Conservation (phyloP, 2,329 filamentous ascomycete genomes). For the Fusarium compactum region DNA sequence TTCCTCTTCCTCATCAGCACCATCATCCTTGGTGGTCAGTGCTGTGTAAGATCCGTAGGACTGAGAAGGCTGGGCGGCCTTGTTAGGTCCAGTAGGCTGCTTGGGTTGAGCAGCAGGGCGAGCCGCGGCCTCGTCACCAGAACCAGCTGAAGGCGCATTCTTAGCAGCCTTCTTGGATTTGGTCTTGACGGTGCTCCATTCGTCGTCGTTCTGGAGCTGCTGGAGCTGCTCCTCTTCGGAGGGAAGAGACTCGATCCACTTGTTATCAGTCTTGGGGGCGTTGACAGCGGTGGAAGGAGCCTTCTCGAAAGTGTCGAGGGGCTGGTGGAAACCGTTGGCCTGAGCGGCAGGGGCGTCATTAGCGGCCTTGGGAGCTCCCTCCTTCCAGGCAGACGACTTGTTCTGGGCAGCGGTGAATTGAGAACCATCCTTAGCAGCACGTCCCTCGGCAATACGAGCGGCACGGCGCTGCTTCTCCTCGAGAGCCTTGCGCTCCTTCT, state of each 20-base stretch:
- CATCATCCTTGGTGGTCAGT: constrained; percentile 57
- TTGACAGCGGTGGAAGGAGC: constrained; percentile 47
- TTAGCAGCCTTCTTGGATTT: constrained; percentile 60
- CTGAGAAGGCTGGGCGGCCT: constrained; percentile 51
- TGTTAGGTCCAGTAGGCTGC: constrained; percentile 45
- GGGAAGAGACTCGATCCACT: constrained; percentile 65
- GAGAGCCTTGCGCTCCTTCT: constrained; percentile 79
- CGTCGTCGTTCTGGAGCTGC: constrained; percentile 63
- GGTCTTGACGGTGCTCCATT: constrained; percentile 71
- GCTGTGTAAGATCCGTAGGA: constrained; percentile 64
- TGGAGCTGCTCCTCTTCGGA: constrained; percentile 74
- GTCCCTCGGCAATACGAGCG: constrained; percentile 84
- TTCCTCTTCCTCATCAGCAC: constrained; percentile 57
- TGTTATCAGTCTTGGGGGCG: constrained; percentile 53
- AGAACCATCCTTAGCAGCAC: constrained; percentile 84
- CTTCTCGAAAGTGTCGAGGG: constrained; percentile 70
- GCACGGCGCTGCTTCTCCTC: constrained; percentile 86
- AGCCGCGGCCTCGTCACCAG: constrained; percentile 52
- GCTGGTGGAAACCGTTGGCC: constrained; percentile 57
- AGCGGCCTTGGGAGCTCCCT: constrained; percentile 51
- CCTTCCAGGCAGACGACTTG: constrained; percentile 59
- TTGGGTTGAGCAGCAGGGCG: constrained; percentile 50
- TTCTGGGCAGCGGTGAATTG: constrained; percentile 63
- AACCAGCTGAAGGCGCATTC: constrained; percentile 53
- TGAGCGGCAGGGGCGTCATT: constrained; percentile 47